Base-by-base conservation (phyloP, 305 asterid species). In the Vinca major region DNA sequence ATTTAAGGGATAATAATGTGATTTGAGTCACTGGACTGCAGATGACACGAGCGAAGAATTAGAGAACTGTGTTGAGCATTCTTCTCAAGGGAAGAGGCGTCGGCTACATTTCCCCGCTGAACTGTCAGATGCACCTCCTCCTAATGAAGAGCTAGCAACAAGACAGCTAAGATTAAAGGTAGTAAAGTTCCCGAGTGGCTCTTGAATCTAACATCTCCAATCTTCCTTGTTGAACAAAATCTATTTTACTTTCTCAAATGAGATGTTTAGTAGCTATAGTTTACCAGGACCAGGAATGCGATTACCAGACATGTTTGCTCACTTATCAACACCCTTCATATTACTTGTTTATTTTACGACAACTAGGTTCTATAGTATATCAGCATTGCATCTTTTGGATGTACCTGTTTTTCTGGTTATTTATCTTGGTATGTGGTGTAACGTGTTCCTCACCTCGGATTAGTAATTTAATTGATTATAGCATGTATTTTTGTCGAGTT, bases 91-190 rank as follows among this genome's bases (percentile, higher is more conserved):
- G 61, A 89, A 87, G 76, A 79, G 91, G 72, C 89, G 91, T 1
- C 66, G 89, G 67, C 89, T 89, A 17, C 96, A 86, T 50, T 89
- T 88, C 64, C 85, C 85, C 50, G 65, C 89, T 66, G 88, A 88
- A 71, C 72, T 71, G 67, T 48, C 79, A 65, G 80, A 77, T 70
- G 55, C 77, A n/a, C 68, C 85, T 53, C 53, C 72, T 63, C 70
- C 78, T 76, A 70, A 69, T 19, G 89, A 79, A n/a, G 84, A 76
- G 66, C 64, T 64, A 16, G 78, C 86, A 62, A 67, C 68, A 12
- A 17, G 65, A 19, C 33, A 47, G 49, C 52, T 77, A 63, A 75
- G 78, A 82, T 83, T 88, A 17, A 79, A 88, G 86, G 96, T 88
- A 71, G 70, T 61, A 68, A 47, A 65, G 57, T 53, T 6, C 41